phyloP scores from a whole-genome alignment of 1,284 basidiomycete genomes.

The Fomitopsis betulina region DNA sequence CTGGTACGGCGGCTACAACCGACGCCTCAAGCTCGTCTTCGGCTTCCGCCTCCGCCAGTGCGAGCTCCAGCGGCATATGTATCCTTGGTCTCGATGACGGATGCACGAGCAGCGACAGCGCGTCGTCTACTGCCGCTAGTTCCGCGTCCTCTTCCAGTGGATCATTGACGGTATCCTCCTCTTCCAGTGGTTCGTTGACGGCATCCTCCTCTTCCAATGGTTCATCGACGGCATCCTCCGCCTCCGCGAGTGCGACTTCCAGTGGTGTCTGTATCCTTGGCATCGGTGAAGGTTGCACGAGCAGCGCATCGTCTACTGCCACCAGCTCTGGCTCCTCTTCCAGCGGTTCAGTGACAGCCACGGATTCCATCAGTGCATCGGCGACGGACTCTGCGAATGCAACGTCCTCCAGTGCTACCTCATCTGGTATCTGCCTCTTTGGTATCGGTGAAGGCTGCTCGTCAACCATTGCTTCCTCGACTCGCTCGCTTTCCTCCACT shows the following conservation, averaged over 20 bases:
- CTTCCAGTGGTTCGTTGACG: neutral
- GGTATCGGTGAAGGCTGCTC: neutral
- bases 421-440: neutral
- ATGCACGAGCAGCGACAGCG: neutral
- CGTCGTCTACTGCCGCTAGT: neutral
- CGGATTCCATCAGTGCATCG: constrained; percentile 4
- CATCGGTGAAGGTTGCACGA: neutral
- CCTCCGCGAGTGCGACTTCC: neutral
- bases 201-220: neutral
- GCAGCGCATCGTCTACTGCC: neutral
- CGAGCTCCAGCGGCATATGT: neutral
- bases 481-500: neutral
- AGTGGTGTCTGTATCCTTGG: neutral
- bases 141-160: too few species aligned
- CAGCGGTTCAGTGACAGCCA: neutral
- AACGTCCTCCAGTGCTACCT: neutral
- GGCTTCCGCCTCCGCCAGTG: neutral
- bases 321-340: neutral
- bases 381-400: neutral
- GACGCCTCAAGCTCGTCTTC: neutral
- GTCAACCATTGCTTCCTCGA: neutral
- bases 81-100: neutral
- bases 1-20: neutral
- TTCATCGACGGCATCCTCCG: neutral
- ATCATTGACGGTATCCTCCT: neutral